A percentile compares a stretch with the other conserved stretches of the same genome.
Conservation (phyloP, 139 green algal genomes). For the Volvox reticuliferus region DNA sequence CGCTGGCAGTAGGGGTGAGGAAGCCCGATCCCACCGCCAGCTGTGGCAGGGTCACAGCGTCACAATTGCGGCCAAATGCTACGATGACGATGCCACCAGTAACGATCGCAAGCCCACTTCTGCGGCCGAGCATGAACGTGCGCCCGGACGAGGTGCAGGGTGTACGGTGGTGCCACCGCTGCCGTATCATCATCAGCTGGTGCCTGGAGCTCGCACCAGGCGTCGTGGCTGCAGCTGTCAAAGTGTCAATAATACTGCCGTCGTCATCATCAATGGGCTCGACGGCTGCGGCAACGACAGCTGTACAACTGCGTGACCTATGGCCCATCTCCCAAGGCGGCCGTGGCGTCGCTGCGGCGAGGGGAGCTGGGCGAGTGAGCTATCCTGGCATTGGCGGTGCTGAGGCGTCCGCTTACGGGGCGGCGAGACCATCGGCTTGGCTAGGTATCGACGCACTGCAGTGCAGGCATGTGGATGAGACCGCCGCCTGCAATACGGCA, state of each 20-base stretch:
- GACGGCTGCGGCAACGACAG: background rate
- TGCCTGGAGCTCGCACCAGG: background rate
- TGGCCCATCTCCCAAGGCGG: background rate
- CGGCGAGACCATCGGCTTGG: background rate
- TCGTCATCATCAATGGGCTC: no score
- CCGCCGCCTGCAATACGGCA: background rate
- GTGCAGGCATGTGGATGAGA: background rate
- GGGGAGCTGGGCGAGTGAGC: background rate
- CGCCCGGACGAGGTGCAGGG: background rate
- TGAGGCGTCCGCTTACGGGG: background rate
- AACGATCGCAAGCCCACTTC: no score
- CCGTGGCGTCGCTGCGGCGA: background rate
- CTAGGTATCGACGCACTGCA: background rate
- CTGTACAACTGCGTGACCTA: background rate
- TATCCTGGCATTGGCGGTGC: background rate
- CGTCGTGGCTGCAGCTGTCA: background rate
- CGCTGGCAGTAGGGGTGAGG: no score
- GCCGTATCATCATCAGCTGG: background rate
- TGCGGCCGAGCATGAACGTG: background rate
- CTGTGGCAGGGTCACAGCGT: no score
- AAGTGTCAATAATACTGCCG: background rate
- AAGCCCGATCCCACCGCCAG: no score
- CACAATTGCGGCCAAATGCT: no score
- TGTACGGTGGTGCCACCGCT: background rate
- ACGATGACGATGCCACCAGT: no score